A percentile compares a stretch with the other conserved stretches of the same genome.
phyloP scores from a whole-genome alignment of 495 filamentous ascomycete genomes.

The Penicillium salamii region DNA sequence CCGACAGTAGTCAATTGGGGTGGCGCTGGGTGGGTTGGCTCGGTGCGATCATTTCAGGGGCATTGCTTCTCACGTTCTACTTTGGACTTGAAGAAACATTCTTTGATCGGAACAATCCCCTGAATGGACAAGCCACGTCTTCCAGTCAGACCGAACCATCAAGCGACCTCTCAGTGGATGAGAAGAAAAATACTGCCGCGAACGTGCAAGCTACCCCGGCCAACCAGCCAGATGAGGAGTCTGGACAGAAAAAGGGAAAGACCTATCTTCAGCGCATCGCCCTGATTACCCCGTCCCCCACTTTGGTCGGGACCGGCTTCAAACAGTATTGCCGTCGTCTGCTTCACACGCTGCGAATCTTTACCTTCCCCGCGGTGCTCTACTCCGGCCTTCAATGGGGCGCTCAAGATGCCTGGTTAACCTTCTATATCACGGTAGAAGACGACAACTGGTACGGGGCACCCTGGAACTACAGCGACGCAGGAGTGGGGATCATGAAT shows the following conservation, averaged over 20 bases:
- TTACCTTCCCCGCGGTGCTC: conserved; percentile 32
- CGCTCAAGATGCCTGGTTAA: conserved; percentile 38
- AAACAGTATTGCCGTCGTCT: conserved; percentile 24
- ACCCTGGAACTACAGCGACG: conserved; percentile 32
- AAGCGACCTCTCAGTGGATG: background rate
- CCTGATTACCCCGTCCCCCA: conserved; percentile 26
- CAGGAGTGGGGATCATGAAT: conserved; percentile 34
- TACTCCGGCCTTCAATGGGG: conserved; percentile 36
- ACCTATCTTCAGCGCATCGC: conserved; percentile 28
- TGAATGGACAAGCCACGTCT: conserved; percentile 7
- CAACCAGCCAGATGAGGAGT: conserved; percentile 7
- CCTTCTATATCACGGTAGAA: conserved; percentile 36
- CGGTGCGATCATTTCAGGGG: conserved; percentile 26
- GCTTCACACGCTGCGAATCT: conserved; percentile 27
- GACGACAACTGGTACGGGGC: conserved; percentile 29
- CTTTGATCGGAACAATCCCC: conserved; percentile 22
- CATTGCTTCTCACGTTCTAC: conserved; percentile 18
- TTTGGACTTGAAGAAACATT: conserved; percentile 26
- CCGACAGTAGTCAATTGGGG: conserved; percentile 16
- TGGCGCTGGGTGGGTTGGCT: conserved; percentile 36
- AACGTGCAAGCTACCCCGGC: background rate
- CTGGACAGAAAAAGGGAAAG: conserved; percentile 14
- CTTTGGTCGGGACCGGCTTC: conserved; percentile 24
- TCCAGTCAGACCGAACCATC: background rate
- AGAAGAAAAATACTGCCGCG: conserved; percentile 1